Percentiles rank a stretch among this genome's conserved stretches.
These are phyloP conservation scores for Luffa acutangula DNA, from an alignment of 306 rosid genomes.

Conservation along the genomic window DNA sequence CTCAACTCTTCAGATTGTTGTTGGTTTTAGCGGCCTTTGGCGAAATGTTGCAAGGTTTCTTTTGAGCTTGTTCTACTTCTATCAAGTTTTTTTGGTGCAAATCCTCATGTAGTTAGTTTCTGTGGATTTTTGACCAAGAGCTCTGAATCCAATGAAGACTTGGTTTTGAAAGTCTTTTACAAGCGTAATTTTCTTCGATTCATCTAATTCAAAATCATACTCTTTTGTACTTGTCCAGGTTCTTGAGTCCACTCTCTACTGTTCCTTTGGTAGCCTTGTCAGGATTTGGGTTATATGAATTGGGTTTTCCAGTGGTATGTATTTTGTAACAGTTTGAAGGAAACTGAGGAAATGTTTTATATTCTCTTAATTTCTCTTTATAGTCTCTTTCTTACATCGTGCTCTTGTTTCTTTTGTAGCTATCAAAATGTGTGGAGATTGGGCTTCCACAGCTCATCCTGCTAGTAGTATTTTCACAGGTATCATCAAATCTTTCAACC, in stretches of 20 bases:
- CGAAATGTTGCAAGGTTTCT: conserved; percentile 83
- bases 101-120: neutral
- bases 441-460: conserved; percentile 78
- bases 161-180: neutral
- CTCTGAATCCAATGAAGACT: neutral
- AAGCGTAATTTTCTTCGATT: neutral
- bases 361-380: neutral
- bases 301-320: conserved; percentile 86
- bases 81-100: neutral
- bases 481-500: conserved; percentile 13
- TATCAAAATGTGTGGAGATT: conserved; percentile 84
- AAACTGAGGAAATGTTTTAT: neutral
- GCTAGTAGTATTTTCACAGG: conserved; percentile 75
- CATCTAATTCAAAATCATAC: neutral
- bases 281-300: conserved; percentile 78
- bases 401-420: conserved; percentile 28
- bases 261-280: conserved; percentile 81
- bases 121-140: neutral
- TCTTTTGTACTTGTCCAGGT: conserved; percentile 36
- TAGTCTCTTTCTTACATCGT: neutral
- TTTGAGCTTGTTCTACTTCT: neutral
- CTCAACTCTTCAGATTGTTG: conserved; percentile 89
- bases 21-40: conserved; percentile 99
- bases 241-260: conserved; percentile 81
- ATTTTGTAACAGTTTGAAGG: conserved; percentile 1